Base-by-base conservation (phyloP, 139 green algal species). In the Chlamydomonas sp. region DNA sequence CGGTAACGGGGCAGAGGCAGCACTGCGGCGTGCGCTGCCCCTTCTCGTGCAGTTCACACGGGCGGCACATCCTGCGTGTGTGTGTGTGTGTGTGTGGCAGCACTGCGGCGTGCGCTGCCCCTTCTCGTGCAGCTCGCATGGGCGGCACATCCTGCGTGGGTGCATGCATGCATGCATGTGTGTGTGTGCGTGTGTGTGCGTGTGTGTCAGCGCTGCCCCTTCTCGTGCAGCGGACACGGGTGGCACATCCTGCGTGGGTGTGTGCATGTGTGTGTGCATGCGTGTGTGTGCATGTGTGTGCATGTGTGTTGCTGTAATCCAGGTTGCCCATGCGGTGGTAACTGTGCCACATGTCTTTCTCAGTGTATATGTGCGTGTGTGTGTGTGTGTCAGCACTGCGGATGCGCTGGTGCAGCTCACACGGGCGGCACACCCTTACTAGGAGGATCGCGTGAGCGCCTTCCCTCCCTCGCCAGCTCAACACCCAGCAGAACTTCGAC, bases 1-100 rank as follows among this genome's bases (percentile, higher is more conserved):
- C 91, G 28, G 72, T 73, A 20, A 96, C 72, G 13, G 92, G 92
- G 79, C 92, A 97, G 70, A 97, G 69, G 74, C 87, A 94, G 81
- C 92, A 97, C 78, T 95, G 87, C n/a, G 89, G 85, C 28, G 60
- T 43, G 13, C 70, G 67, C 33, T 68, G 35, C 10, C 77, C 79
- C 33, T 63, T 64, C 68, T 90, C 78, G 36, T 76, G 50, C 49
- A 82, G 71, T 79, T 94, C 87, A 67, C 90, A 96, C 1, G 82
- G 78, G 31, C 83, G 81, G 81, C 92, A 97, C 20, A 96, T 80
- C 90, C 90, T n/a, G n/a, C n/a, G 43, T 54, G 43, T 54, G 43
- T 54, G 43, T 54, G 43, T 54, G 43, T 54, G 43, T 54, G 43
- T 54, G 43, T 26, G 70, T 96, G 69, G 74, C 87, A 94, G 81